Percentiles rank a stretch among this genome's conserved stretches.
phyloP scores from a whole-genome alignment of 164 flowering plant species.

The Hamamelis virginiana region DNA sequence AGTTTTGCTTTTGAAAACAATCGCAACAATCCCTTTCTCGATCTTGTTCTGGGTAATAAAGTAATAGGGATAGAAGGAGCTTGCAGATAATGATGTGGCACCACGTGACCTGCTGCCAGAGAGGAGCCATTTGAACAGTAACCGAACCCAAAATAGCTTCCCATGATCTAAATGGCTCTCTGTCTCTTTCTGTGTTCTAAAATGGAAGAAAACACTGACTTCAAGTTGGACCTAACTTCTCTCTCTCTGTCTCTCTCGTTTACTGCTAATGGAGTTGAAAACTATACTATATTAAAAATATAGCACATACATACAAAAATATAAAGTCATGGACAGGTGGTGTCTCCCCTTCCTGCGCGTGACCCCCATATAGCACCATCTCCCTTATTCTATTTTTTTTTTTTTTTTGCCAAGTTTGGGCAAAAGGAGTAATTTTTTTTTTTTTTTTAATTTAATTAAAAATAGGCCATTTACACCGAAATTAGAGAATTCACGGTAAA shows the following conservation, averaged over 20 bases:
- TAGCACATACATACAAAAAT: background rate
- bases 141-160: background rate
- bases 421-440: no score
- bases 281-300: background rate
- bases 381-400: constrained; percentile 3
- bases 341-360: constrained; percentile 18
- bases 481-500: no score
- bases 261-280: constrained; percentile 8
- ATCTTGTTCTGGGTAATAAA: no score
- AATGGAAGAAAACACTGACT: constrained; percentile 2
- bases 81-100: no score
- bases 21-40: no score
- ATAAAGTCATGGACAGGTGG: constrained; percentile 6
- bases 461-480: no score
- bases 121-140: no score
- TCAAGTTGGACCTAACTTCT: constrained; percentile 16
- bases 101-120: no score
- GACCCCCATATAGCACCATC: constrained; percentile 13
- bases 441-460: no score
- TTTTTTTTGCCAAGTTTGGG: no score
- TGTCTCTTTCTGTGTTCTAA: constrained; percentile 1
- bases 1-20: no score
- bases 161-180: background rate
- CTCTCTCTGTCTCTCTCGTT: background rate
- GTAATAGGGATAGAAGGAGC: no score